Base-by-base conservation (phyloP, 305 asterid species). In the Fraxinus platypoda region DNA sequence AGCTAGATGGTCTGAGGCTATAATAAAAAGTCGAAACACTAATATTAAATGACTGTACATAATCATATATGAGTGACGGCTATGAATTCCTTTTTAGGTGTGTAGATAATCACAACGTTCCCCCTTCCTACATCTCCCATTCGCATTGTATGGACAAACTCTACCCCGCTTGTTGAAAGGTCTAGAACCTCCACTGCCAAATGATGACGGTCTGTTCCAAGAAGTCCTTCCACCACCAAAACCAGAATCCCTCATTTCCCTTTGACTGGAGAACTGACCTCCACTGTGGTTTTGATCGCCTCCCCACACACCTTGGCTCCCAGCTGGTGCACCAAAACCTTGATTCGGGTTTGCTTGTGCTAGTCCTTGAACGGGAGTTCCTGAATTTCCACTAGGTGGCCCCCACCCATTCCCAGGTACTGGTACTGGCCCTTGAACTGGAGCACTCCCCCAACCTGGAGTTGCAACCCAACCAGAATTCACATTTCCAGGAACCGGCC, bases 51-150 rank as follows among this genome's bases (percentile, higher is more conserved):
- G 41, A 84, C 91, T 89, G 80, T 85, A 86, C 91, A 90, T 78
- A 82, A 82, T 64, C 85, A 78, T 75, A 57, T 86, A 84, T 76
- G 62, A 68, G 77, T 87, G 17, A 80, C 78, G 17, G 28, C 78
- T 37, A 70, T 72, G 30, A 19, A 68, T 54, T 31, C 59, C 34
- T 54, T 35, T 34, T 26, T 68, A 90, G 80, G 82, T 76, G 85
- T 96, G 99, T 84, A 85, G 68, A 82, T 84, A 94, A 88, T 96
- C 91, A 87, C 99, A 96, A 23, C 81, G 70, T 8, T 89, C 64
- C 68, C 98, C 99, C 89, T 94, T 96, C 85, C 79, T 85, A 88
- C 99, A 94, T 21, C 90, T 85, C 4, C 97, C 97, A 31, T 87
- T 83, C 0, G 64, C 84, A 85, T 92, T 87, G 86, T 71, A 94